Base-by-base conservation (phyloP, 75 land plant species). In the Sequoia sempervirens region DNA sequence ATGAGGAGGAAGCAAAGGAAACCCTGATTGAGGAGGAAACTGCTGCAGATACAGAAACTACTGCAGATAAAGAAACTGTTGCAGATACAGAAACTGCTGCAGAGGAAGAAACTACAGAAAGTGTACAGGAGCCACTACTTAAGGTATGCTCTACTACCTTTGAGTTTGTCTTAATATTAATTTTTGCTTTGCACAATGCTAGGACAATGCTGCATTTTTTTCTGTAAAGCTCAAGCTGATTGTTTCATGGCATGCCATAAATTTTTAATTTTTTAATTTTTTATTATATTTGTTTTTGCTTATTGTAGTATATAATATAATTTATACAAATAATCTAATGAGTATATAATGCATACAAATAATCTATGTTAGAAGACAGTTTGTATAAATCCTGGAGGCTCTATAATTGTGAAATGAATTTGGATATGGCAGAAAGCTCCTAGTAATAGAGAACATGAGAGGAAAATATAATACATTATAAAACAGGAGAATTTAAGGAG, bases 1-100 rank as follows among this genome's bases (percentile, higher is more conserved):
- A 43, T 78, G 80, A 45, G 80, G 52, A 78, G 46, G 52, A 78
- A 45, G 11, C 80, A 78, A 78, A 81, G 13, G 68, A 81, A 30
- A 70, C 23, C 30, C 82, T 38, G 4, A 26, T 11, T 28, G 82
- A 54, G 82, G 68, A 30, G 23, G 82, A 28, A 80, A 47, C 36
- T 45, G 26, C 3, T 80, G 52, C 81, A 17, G 37, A 23, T 40
- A 76, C 43, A 76, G 81, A 40, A 80, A 26, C 34, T 15, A 80
- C 37, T 28, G 54, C 32, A 37, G 54, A 80, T 20, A 30, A 20
- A 50, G 66, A 81, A 32, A 32, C 70, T 53, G n/a, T 11, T 12
- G 40, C 7, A 81, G 82, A 81, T 9, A 18, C 23, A 79, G 82
- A 45, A 50, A 6, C 82, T 3, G 32, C n/a, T 32, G 68, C 20